These are phyloP conservation scores for Cytidiella melzeri DNA, from an alignment of 768 basidiomycete genomes.

Conservation along the genomic window DNA sequence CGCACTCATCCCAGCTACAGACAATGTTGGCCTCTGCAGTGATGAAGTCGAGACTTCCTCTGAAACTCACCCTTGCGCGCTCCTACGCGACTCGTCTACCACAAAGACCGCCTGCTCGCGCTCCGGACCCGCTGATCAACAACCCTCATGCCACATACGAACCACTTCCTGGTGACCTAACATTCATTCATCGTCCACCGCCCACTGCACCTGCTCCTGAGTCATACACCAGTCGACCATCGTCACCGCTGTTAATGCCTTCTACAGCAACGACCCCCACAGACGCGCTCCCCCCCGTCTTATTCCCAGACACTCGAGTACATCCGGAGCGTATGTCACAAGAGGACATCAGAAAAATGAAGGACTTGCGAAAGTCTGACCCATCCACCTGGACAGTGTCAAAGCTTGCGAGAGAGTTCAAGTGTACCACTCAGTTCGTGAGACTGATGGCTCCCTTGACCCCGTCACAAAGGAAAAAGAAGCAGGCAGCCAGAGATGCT, in stretches of 20 bases:
- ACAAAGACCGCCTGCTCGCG: conserved; percentile 22
- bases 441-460: conserved; percentile 57
- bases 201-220: conserved; percentile 68
- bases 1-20: no score
- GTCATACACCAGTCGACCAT: conserved; percentile 63
- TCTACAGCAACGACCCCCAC: conserved; percentile 17
- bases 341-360: conserved; percentile 50
- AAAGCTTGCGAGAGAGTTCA: conserved; percentile 72
- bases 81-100: conserved; percentile 25
- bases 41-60: background rate
- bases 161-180: conserved; percentile 36
- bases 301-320: conserved; percentile 35
- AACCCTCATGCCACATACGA: conserved; percentile 20
- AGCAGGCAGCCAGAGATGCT: conserved; percentile 38
- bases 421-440: conserved; percentile 65
- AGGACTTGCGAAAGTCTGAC: conserved; percentile 48
- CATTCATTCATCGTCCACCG: conserved; percentile 83
- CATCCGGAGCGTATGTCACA: conserved; percentile 40
- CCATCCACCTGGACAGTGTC: conserved; percentile 55
- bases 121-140: conserved; percentile 26
- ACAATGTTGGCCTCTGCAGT: background rate
- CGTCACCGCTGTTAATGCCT: conserved; percentile 62
- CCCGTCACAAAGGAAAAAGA: conserved; percentile 39
- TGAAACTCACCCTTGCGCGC: conserved; percentile 8
- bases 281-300: conserved; percentile 29